Evolutionary conservation across 2,329 filamentous ascomycete genomes (phyloP).

Genomic region (Trematosphaeria pertusa): DNA sequence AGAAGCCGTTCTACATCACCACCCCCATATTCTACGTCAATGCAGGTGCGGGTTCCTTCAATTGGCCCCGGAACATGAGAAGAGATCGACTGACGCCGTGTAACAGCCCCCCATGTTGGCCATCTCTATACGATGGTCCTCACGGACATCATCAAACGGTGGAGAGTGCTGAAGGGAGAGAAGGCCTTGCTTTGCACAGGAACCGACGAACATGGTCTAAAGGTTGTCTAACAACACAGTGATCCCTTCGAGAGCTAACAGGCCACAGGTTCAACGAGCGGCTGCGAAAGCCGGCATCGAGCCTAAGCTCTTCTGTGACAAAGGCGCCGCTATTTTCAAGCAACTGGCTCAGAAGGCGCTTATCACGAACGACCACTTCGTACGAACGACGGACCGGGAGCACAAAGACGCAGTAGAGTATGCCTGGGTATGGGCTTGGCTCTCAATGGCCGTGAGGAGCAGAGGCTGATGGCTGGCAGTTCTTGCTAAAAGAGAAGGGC

Average conservation of each 20-base stretch:
- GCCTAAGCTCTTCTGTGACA: constrained; percentile 87
- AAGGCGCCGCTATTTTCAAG: constrained; percentile 80
- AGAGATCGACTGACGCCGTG: constrained; percentile 3
- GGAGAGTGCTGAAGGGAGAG: constrained; percentile 78
- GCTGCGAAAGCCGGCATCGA: constrained; percentile 73
- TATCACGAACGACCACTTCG: constrained; percentile 83
- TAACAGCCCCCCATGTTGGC: constrained; percentile 84
- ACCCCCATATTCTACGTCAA: constrained; percentile 99
- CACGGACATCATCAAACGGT: constrained; percentile 89
- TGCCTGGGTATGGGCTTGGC: constrained; percentile 70
- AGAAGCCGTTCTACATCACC: constrained; percentile 92
- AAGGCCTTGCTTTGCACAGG: constrained; percentile 82
- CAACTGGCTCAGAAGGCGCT: constrained; percentile 72
- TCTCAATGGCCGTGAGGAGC: neutral
- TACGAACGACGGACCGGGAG: constrained; percentile 84
- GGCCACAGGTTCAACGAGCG: constrained; percentile 78
- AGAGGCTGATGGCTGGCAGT: constrained; percentile 48
- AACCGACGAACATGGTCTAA: constrained; percentile 97
- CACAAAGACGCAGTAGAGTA: constrained; percentile 87
- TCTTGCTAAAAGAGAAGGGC: constrained; percentile 74
- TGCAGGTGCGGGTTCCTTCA: constrained; percentile 67
- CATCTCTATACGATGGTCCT: constrained; percentile 95
- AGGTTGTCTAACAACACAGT: constrained; percentile 54
- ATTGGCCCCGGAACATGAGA: neutral
- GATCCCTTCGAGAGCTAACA: constrained; percentile 1